Percentiles rank a stretch among this genome's conserved stretches.
These are phyloP conservation scores for Trichoderma asperelloides DNA, from an alignment of 495 filamentous ascomycete genomes.

Conservation along the genomic window DNA sequence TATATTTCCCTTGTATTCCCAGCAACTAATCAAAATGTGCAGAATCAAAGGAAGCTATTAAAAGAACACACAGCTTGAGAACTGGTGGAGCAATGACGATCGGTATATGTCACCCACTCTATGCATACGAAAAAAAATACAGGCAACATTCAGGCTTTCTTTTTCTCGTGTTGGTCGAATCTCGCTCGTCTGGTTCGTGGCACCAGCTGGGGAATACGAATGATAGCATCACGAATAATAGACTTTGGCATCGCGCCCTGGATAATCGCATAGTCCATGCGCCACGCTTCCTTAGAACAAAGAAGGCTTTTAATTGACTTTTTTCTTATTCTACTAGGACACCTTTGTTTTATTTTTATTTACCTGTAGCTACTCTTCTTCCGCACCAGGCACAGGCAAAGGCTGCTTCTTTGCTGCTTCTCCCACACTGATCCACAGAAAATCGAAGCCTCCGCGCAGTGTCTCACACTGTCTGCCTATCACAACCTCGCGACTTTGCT, in stretches of 20 bases:
- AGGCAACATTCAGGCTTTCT: not conserved
- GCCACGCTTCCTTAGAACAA: too few species aligned
- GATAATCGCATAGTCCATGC: not conserved
- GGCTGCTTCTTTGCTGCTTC: too few species aligned
- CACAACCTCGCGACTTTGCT: not conserved
- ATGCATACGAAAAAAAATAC: not conserved
- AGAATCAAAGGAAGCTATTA: not conserved
- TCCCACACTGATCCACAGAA: not conserved
- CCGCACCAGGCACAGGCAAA: not conserved
- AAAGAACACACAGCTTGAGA: not conserved
- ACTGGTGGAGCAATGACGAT: conserved; percentile 1
- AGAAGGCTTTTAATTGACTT: not conserved
- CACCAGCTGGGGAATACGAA: not conserved
- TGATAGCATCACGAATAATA: not conserved
- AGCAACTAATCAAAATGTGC: not conserved
- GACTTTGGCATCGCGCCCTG: not conserved
- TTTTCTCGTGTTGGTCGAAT: not conserved
- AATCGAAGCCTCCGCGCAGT: not conserved
- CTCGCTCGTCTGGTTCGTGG: not conserved
- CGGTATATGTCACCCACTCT: not conserved
- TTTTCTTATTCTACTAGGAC: not conserved
- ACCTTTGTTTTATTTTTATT: not conserved
- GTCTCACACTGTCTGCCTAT: conserved; percentile 6
- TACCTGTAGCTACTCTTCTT: not conserved
- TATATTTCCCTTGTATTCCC: too few species aligned